Evolutionary conservation across 2,329 filamentous ascomycete species (phyloP), one percentile per base, ranked within the genome.

Genomic region (Parafenestella ontariensis): DNA sequence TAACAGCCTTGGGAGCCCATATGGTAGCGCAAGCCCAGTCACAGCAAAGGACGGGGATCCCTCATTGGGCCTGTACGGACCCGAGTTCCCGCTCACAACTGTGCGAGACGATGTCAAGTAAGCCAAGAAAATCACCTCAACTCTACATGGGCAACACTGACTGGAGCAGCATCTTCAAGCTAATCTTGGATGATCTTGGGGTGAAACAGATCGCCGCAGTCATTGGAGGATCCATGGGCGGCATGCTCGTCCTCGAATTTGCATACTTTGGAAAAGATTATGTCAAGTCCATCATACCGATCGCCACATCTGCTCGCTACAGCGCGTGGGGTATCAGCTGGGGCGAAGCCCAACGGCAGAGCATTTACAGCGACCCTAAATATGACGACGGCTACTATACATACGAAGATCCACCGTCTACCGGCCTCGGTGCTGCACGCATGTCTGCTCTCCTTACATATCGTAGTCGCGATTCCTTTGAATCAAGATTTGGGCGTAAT

Each of bases 401-500:
- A 1, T 96, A 95, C 68, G 84, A 90, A 28, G 92, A 98, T 65
- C 93, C 93, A 29, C 95, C 95, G 0, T 82, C 87, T 0, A 89
- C 92, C 0, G 95, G 95, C 0, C 85, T 99, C 2, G 92, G 93
- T 11, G 95, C 95, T 7, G 95, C 95, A 23, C 92, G 95, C 69
- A 99, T 99, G 95, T 92, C 93, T 52, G 95, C 95, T 1, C 85
- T 99, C 33, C 82, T 99, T 66, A 99, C 95, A 6, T 99, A 99
- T 78, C 88, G 95, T 64, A 97, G 92, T 73, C 90, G 95, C 46
- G 94, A 99, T 78, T 98, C 95, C 0, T 99, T 99, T 65, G 95
- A 99, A 79, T 87, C 92, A 17, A 88, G 95, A 4, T 99, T 99
- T 71, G 95, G 95, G 17, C 87, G 95, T 54, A 98, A 97, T 74